Evolutionary conservation across 495 filamentous ascomycete species (phyloP).

Genomic region (Aspergillus panamensis): DNA sequence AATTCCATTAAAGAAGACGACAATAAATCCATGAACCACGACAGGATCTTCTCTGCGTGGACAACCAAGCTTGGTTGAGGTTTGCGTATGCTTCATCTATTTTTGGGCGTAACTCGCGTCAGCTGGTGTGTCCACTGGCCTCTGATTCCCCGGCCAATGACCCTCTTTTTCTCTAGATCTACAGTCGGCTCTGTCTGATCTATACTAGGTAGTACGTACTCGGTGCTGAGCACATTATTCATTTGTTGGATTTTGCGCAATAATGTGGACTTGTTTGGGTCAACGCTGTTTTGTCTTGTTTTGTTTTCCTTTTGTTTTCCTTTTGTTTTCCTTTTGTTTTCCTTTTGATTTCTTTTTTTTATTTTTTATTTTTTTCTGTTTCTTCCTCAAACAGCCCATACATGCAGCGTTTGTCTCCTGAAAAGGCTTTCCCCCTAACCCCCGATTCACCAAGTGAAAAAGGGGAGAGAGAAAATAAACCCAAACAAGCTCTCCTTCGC

Average conservation of each 20-base stretch:
- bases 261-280: background rate
- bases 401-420: too few relatives aligned
- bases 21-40: background rate
- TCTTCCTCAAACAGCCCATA: too few relatives aligned
- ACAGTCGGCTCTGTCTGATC: background rate
- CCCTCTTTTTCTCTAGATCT: constrained; percentile 3
- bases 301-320: background rate
- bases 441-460: too few relatives aligned
- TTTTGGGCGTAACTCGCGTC: constrained; percentile 20
- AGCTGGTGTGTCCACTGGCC: constrained; percentile 7
- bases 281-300: background rate
- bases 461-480: too few relatives aligned
- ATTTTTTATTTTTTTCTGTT: too few relatives aligned
- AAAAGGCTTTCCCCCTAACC: too few relatives aligned
- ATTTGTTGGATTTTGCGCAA: background rate
- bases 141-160: constrained; percentile 7
- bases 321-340: background rate
- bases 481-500: too few relatives aligned
- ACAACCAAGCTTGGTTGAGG: constrained; percentile 10
- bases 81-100: constrained; percentile 28
- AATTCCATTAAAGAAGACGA: background rate
- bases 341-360: too few relatives aligned
- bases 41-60: background rate
- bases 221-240: background rate
- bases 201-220: background rate